phyloP scores from a whole-genome alignment of 768 basidiomycete species.

The Lepiota brunneoincarnata region DNA sequence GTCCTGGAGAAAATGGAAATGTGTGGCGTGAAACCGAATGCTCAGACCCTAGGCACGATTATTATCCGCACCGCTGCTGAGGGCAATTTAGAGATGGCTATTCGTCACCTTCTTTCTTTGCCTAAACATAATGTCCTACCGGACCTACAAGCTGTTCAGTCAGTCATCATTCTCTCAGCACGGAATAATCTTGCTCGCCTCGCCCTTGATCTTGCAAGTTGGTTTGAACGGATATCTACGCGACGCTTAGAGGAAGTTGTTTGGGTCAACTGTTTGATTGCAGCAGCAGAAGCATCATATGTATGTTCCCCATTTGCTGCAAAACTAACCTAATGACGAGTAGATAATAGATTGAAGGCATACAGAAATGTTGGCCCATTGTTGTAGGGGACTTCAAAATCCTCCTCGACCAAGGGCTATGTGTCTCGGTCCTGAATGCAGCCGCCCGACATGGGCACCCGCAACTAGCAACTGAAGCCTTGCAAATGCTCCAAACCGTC shows the following conservation, averaged over 20 bases:
- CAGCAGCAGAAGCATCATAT: constrained; percentile 63
- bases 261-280: constrained; percentile 67
- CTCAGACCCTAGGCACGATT: constrained; percentile 50
- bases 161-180: constrained; percentile 53
- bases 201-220: constrained; percentile 66
- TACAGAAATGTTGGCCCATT: constrained; percentile 58
- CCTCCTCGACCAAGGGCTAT: constrained; percentile 73
- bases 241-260: constrained; percentile 48
- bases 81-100: constrained; percentile 61
- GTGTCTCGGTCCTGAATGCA: constrained; percentile 65
- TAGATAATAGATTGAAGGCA: constrained; percentile 58
- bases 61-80: constrained; percentile 43
- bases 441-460: constrained; percentile 73
- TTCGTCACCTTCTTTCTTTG: constrained; percentile 64
- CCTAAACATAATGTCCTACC: constrained; percentile 47
- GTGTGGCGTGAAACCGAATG: constrained; percentile 45
- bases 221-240: constrained; percentile 54
- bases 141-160: constrained; percentile 44
- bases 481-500: constrained; percentile 51
- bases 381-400: constrained; percentile 50
- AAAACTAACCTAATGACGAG: constrained; percentile 6
- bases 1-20: constrained; percentile 56
- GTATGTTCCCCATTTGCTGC: constrained; percentile 43
- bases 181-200: constrained; percentile 55
- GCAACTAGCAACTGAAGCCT: constrained; percentile 62